Base-by-base conservation (phyloP, 768 basidiomycete genomes). In the Russula sp. region DNA sequence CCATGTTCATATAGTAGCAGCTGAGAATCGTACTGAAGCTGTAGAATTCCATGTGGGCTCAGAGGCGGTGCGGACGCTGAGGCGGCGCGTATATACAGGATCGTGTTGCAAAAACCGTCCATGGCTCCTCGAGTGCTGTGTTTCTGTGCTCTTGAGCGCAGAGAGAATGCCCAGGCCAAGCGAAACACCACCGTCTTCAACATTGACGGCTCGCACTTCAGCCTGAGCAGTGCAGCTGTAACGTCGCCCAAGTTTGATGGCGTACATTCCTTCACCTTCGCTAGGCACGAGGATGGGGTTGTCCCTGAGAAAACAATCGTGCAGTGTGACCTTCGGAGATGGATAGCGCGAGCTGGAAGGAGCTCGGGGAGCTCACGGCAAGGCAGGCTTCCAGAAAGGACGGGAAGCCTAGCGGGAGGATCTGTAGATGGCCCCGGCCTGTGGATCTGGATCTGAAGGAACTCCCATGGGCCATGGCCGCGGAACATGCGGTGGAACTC, bases 71-170 rank as follows among this genome's bases (percentile, higher is more conserved):
- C 87, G 91, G 73, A 81, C 78, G 62, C 93, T 93, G 66, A 74
- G 90, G 5, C 84, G 81, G 77, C 80, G 82, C 29, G 69, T n/a
- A n/a, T n/a, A n/a, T 91, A 20, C 83, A 85, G 0, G 83, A 85
- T 68, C 82, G 84, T 34, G 77, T 81, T 36, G 79, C 78, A 68
- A 87, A 88, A 48, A 76, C 90, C 8, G 75, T 82, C 58, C 81
- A 56, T 79, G 77, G 57, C 74, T 95, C 10, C 79, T 93, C 59
- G 88, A 91, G 71, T 93, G 94, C 70, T 85, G 90, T 16, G 87
- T 92, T 0, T 88, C 83, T 1, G 90, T 94, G 1, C 79, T 93
- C 20, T 49, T 43, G 2, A 59, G 56, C 18, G 51, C 59, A 0
- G 65, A 66, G 52, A 56, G 63, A 18, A 18, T 45, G n/a, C n/a